phyloP scores from a whole-genome alignment of 352 stramenopile genomes.

The Pythium dissotocum region DNA sequence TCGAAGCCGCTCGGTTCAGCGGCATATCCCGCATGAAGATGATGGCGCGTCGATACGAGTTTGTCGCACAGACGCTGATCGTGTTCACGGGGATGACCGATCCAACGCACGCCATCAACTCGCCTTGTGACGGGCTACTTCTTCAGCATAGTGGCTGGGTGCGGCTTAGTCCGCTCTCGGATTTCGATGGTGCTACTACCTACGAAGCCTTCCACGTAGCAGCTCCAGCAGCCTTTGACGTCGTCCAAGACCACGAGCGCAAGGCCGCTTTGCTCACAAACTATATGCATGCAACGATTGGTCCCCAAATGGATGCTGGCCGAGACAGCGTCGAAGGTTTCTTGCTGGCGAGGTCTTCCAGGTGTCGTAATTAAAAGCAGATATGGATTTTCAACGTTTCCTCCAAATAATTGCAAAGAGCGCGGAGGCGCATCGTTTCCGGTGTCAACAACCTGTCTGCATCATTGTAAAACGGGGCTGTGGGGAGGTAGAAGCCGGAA shows the following conservation, averaged over 20 bases:
- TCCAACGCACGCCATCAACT: background rate
- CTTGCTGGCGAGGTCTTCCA: constrained; percentile 8
- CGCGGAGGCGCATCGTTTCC: too few relatives aligned
- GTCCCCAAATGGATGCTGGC: constrained; percentile 12
- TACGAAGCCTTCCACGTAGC: constrained; percentile 13
- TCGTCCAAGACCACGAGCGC: constrained; percentile 12
- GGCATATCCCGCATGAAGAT: constrained; percentile 10
- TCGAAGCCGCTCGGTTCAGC: constrained; percentile 17
- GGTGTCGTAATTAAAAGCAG: too few relatives aligned
- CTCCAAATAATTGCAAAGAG: too few relatives aligned
- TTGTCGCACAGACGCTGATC: background rate
- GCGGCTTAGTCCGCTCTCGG: constrained; percentile 1
- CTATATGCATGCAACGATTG: constrained; percentile 19
- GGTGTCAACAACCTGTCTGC: too few relatives aligned
- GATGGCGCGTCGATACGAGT: background rate
- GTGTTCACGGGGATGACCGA: constrained; percentile 13
- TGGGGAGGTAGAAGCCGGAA: too few relatives aligned
- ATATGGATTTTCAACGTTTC: too few relatives aligned
- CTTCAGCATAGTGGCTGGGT: constrained; percentile 17
- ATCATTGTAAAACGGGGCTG: too few relatives aligned
- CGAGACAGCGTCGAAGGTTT: constrained; percentile 17
- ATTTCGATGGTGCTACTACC: background rate
- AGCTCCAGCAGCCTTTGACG: background rate
- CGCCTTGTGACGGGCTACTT: constrained; percentile 7
- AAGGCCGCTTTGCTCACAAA: constrained; percentile 19